phyloP scores from a whole-genome alignment of 768 basidiomycete genomes.

The Phlegmacium glaucopus region DNA sequence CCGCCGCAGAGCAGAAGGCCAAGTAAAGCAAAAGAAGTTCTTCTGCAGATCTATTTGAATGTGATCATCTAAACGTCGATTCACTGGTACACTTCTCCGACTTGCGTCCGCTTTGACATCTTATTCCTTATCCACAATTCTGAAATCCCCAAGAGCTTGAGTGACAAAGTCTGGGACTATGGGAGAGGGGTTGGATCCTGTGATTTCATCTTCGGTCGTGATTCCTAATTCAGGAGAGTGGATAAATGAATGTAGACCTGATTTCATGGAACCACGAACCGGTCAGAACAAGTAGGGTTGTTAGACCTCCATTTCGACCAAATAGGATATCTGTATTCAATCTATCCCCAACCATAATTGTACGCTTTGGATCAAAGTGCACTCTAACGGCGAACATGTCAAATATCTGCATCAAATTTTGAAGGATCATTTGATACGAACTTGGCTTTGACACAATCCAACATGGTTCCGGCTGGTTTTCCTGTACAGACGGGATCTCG shows the following conservation, averaged over 20 bases:
- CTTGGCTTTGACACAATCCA: slow-evolving; percentile 85
- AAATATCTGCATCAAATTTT: slow-evolving; percentile 7
- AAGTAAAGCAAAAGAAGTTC: slow-evolving; percentile 2
- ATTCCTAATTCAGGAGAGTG: slow-evolving; percentile 56
- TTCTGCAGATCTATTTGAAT: slow-evolving; percentile 10
- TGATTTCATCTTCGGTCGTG: slow-evolving; percentile 69
- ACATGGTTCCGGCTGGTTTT: slow-evolving; percentile 89
- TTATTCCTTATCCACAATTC: slow-evolving; percentile 28
- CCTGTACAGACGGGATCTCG: slow-evolving; percentile 77
- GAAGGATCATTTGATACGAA: slow-evolving; percentile 19
- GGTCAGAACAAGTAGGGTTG: slow-evolving; percentile 90
- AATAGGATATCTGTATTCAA: slow-evolving; percentile 96
- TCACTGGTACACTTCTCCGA: slow-evolving; percentile 2
- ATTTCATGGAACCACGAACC: slow-evolving; percentile 41
- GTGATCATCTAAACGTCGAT: neutral
- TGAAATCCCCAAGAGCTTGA: slow-evolving; percentile 78
- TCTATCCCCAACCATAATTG: slow-evolving; percentile 96
- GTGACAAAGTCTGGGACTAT: slow-evolving; percentile 84
- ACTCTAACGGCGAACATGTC: slow-evolving; percentile 47
- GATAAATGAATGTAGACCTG: slow-evolving; percentile 2
- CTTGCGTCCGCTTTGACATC: slow-evolving; percentile 3
- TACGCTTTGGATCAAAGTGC: slow-evolving; percentile 78
- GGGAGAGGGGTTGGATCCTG: slow-evolving; percentile 63
- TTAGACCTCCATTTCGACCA: slow-evolving; percentile 79
- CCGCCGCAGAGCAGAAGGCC: slow-evolving; percentile 12